Conservation (phyloP, 2,329 filamentous ascomycete genomes). For the Rosellinia necatrix region DNA sequence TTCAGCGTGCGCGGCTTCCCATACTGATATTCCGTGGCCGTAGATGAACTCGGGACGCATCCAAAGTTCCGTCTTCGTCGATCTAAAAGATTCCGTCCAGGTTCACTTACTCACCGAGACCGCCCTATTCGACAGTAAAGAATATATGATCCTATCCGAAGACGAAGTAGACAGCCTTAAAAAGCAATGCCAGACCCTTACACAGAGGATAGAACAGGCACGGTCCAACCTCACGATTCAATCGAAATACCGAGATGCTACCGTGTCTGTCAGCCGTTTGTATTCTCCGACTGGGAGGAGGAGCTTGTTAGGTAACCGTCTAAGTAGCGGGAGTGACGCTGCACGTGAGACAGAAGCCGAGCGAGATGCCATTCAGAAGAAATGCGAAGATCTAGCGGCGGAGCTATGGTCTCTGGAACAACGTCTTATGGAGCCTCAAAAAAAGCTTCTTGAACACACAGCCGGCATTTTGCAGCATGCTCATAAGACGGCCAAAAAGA, state of each 20-base stretch:
- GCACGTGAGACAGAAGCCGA: slow-evolving; percentile 73
- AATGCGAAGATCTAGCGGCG: slow-evolving; percentile 81
- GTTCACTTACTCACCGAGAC: slow-evolving; percentile 94
- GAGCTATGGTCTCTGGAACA: slow-evolving; percentile 83
- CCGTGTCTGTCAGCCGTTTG: slow-evolving; percentile 81
- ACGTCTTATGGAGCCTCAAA: slow-evolving; percentile 73
- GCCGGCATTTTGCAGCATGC: slow-evolving; percentile 91
- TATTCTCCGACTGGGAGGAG: slow-evolving; percentile 65
- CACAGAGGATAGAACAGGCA: slow-evolving; percentile 78
- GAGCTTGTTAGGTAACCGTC: slow-evolving; percentile 55
- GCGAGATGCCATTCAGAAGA: slow-evolving; percentile 72
- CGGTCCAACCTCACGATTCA: slow-evolving; percentile 85
- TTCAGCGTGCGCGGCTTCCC: neutral
- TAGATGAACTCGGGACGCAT: slow-evolving; percentile 57
- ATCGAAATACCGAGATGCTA: slow-evolving; percentile 91
- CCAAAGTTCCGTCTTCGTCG: slow-evolving; percentile 61
- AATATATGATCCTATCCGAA: slow-evolving; percentile 83
- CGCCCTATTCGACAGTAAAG: slow-evolving; percentile 83
- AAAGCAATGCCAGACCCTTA: slow-evolving; percentile 76
- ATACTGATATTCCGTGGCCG: slow-evolving; percentile 26
- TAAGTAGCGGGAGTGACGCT: slow-evolving; percentile 53
- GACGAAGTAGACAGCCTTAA: slow-evolving; percentile 92
- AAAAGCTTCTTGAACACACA: slow-evolving; percentile 82
- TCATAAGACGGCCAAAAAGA: slow-evolving; percentile 73
- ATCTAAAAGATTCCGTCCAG: slow-evolving; percentile 74